These are phyloP conservation scores for Hamamelis virginiana DNA, from an alignment of 164 flowering plant genomes.

Conservation along the genomic window DNA sequence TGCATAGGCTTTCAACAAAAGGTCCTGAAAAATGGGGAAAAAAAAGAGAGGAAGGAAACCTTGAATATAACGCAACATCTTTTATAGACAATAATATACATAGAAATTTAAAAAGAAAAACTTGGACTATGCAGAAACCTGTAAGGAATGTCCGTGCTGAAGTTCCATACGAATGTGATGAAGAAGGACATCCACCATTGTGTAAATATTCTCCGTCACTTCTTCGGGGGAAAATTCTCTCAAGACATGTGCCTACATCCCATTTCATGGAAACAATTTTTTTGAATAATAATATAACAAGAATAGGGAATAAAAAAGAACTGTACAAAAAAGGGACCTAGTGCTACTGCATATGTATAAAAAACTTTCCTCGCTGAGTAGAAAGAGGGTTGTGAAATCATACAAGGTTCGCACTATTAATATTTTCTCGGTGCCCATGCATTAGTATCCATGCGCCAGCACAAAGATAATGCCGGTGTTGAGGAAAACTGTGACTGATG, in stretches of 20 bases:
- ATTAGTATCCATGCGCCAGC: constrained; percentile 98
- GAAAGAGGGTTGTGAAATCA: constrained; percentile 11
- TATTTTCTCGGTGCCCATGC: constrained; percentile 87
- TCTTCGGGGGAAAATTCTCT: constrained; percentile 95
- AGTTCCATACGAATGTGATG: constrained; percentile 87
- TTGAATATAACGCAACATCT: not conserved
- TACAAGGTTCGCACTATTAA: constrained; percentile 84
- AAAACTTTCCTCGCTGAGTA: not conserved
- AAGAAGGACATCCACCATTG: constrained; percentile 95
- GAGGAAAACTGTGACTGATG: constrained; percentile 82
- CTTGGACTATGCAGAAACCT: constrained; percentile 37
- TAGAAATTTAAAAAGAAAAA: not conserved
- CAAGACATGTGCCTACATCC: constrained; percentile 70
- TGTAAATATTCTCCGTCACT: constrained; percentile 92
- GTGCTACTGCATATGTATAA: not conserved
- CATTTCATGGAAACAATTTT: constrained; percentile 1
- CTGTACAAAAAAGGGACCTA: not conserved
- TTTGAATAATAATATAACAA: not conserved
- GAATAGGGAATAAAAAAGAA: not conserved
- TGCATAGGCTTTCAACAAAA: constrained; percentile 62
- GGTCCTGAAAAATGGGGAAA: constrained; percentile 53
- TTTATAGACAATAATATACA: not conserved
- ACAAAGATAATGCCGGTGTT: constrained; percentile 83
- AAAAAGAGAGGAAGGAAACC: not conserved
- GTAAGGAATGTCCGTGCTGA: constrained; percentile 76